Percentiles rank a stretch among this genome's conserved stretches.
Evolutionary conservation across 2,329 filamentous ascomycete genomes (phyloP).

Genomic region (Arthrinium phaeospermum): DNA sequence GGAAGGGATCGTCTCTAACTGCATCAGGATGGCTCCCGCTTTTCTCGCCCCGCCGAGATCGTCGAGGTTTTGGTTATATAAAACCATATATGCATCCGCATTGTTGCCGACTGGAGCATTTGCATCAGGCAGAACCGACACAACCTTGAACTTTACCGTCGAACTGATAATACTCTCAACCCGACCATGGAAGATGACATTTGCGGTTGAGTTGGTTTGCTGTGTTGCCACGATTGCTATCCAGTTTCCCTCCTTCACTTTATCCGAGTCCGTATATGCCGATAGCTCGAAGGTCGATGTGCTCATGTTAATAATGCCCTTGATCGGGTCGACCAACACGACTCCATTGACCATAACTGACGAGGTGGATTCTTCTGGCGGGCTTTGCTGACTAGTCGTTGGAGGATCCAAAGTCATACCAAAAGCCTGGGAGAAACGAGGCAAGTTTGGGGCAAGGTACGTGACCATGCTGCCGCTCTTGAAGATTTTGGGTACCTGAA

Average conservation of each 20-base stretch:
- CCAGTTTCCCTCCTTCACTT: constrained; percentile 32
- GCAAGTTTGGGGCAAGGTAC: neutral
- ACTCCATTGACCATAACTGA: neutral
- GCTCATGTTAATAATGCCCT: constrained; percentile 26
- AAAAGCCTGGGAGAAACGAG: neutral
- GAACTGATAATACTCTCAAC: constrained; percentile 21
- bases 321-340: constrained; percentile 30
- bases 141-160: constrained; percentile 28
- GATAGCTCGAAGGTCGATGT: constrained; percentile 23
- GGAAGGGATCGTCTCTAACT: constrained; percentile 65
- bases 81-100: constrained; percentile 31
- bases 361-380: neutral
- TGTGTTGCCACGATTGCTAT: constrained; percentile 31
- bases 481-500: constrained; percentile 35
- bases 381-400: neutral
- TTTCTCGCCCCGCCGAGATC: constrained; percentile 53
- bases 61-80: constrained; percentile 65
- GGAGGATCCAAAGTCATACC: rapidly evolving
- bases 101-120: neutral
- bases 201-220: neutral
- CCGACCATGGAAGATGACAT: constrained; percentile 33
- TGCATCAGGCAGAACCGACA: constrained; percentile 17
- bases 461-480: neutral
- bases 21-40: constrained; percentile 53
- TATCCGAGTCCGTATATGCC: neutral